phyloP scores from a whole-genome alignment of 2,329 filamentous ascomycete genomes.

The Amauroascus verrucosus region DNA sequence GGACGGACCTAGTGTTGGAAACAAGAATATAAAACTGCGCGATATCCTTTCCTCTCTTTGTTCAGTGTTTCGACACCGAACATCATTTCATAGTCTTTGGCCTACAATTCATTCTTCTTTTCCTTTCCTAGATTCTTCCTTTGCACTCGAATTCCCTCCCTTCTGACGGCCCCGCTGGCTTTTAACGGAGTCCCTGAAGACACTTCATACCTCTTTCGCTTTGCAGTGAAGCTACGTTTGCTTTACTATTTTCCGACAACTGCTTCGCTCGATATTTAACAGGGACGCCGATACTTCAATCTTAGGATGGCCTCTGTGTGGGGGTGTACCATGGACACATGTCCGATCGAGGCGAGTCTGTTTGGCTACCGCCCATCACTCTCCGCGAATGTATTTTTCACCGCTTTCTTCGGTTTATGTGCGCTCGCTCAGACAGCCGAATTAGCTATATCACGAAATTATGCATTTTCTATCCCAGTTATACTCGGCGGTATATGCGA shows the following conservation, averaged over 20 bases:
- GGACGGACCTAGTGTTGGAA: neutral
- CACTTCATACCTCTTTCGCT: neutral
- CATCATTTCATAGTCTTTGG: neutral
- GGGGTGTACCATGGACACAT: conserved; percentile 30
- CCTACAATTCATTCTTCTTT: neutral
- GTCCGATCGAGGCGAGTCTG: conserved; percentile 32
- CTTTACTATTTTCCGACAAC: neutral
- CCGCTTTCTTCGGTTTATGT: conserved; percentile 36
- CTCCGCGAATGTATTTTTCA: conserved; percentile 33
- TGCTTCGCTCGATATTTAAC: neutral
- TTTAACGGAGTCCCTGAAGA: neutral
- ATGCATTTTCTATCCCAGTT: conserved; percentile 42
- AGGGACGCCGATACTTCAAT: neutral
- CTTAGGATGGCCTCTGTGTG: neutral
- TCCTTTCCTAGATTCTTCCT: neutral
- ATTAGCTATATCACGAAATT: conserved; percentile 30
- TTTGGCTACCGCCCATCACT: conserved; percentile 39
- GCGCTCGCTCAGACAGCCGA: conserved; percentile 31
- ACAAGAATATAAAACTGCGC: neutral
- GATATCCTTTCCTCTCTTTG: neutral
- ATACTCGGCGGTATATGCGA: conserved; percentile 48
- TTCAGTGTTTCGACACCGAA: neutral
- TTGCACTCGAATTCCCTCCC: neutral
- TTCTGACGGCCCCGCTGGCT: neutral
- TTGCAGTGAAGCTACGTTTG: neutral